Conservation (phyloP, 352 stramenopile genomes). For the Pythium rhizo-oryzae region DNA sequence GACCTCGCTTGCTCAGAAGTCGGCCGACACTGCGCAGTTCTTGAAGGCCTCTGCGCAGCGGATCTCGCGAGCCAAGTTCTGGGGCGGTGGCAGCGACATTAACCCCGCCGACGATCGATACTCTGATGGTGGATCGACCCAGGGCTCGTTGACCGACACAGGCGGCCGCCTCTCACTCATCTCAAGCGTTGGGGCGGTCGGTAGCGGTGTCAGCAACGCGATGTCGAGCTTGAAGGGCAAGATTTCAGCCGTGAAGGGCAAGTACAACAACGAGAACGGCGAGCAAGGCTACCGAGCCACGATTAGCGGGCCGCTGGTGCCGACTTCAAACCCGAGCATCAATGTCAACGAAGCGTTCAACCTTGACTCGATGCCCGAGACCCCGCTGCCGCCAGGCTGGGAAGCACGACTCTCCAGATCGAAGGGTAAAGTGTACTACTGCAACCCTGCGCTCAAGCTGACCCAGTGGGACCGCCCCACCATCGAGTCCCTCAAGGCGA, state of each 20-base stretch:
- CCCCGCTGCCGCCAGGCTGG: slow-evolving; percentile 72
- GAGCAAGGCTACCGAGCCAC: slow-evolving; percentile 18
- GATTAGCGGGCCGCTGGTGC: slow-evolving; percentile 22
- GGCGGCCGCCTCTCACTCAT: slow-evolving; percentile 61
- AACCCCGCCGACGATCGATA: slow-evolving; percentile 40
- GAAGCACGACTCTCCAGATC: slow-evolving; percentile 79
- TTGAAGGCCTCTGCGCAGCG: slow-evolving; percentile 71
- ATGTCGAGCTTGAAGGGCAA: slow-evolving; percentile 79
- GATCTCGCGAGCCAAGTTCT: slow-evolving; percentile 65
- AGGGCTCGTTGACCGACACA: slow-evolving; percentile 37
- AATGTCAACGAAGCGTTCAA: slow-evolving; percentile 63
- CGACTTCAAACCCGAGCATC: slow-evolving; percentile 7
- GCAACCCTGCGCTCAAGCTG: slow-evolving; percentile 68
- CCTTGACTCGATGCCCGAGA: slow-evolving; percentile 59
- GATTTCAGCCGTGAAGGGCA: slow-evolving; percentile 76
- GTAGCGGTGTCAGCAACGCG: slow-evolving; percentile 42
- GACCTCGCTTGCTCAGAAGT: slow-evolving; percentile 67
- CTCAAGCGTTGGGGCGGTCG: slow-evolving; percentile 59
- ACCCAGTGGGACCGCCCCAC: slow-evolving; percentile 88
- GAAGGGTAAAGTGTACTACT: slow-evolving; percentile 90
- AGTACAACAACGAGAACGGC: slow-evolving; percentile 71
- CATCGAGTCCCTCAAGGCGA: slow-evolving; percentile 60
- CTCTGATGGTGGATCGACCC: slow-evolving; percentile 46
- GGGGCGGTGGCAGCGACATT: slow-evolving; percentile 49
- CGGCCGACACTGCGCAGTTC: slow-evolving; percentile 78